Base-by-base conservation (phyloP, 1,284 basidiomycete species). In the Inonotus obliquus region DNA sequence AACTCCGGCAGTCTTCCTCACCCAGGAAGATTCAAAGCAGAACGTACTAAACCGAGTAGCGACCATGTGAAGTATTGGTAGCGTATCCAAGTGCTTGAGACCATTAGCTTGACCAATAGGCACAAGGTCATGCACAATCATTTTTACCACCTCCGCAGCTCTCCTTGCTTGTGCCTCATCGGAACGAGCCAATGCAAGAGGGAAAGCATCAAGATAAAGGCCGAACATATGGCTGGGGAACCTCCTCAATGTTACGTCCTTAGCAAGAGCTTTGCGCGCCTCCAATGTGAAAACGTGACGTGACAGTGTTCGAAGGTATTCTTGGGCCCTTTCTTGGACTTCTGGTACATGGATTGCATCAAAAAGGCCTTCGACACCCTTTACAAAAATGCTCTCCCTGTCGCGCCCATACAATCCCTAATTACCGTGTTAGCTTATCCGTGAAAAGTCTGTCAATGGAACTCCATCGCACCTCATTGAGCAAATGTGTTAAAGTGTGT, bases 1-100 rank as follows among this genome's bases (percentile, higher is more conserved):
- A 66, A 91, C 94, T 11, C 94, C 95, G 5, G 94, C 94, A 69
- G 86, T 87, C 75, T 96, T 96, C 59, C 85, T 82, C 4, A 82
- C 79, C 94, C 94, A 96, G 0, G 91, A 82, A 69, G 94, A 93
- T 65, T 96, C 94, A 61, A 94, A 82, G 71, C 95, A 96, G 23
- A 96, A 79, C 1, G 89, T 86, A 56, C 83, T 87, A 75, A 96
- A 91, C 14, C 92, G 84, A 65, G 83, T 84, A 2, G 90, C 86
- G 56, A 98, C 80, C 65, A 92, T 87, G 68, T 92, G 86, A 52
- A 96, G 75, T 57, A 89, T 84, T 21, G 76, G 76, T 55, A 84
- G 77, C 60, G 87, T 76, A 60, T 92, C 89, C 57, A 81, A 78
- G 54, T 71, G 72, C 32, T 73, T 75, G 49, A 78, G 73, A 58